Conservation (phyloP, 1,284 basidiomycete species). For the Anthracocystis panici-leucophaei region DNA sequence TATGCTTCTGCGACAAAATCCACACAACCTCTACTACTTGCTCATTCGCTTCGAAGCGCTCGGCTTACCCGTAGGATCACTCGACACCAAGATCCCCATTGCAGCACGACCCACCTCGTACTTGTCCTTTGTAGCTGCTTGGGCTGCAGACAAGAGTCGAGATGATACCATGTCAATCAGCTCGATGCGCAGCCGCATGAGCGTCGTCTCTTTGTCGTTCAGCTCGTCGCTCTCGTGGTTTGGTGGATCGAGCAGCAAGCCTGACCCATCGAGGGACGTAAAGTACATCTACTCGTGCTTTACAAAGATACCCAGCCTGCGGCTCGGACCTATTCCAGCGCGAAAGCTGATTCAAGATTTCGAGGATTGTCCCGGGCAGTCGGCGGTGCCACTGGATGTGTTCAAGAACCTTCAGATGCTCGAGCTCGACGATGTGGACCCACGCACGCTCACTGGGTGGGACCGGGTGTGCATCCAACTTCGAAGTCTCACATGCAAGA, state of each 20-base stretch:
- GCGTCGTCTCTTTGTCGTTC: constrained; percentile 79
- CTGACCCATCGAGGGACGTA: constrained; percentile 77
- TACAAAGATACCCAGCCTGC: constrained; percentile 84
- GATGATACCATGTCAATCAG: constrained; percentile 79
- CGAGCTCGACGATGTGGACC: constrained; percentile 83
- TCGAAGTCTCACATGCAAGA: constrained; percentile 79
- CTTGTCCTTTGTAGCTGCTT: constrained; percentile 49
- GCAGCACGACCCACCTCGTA: constrained; percentile 74
- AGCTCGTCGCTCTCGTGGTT: constrained; percentile 52
- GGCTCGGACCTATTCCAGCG: constrained; percentile 72
- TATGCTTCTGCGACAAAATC: constrained; percentile 77
- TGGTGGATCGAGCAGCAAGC: constrained; percentile 4
- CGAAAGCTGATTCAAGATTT: constrained; percentile 77
- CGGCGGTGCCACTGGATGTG: constrained; percentile 81
- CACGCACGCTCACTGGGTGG: constrained; percentile 85
- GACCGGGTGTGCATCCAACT: constrained; percentile 80
- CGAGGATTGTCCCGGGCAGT: constrained; percentile 79
- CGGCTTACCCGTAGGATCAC: constrained; percentile 78
- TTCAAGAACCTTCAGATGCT: constrained; percentile 85
- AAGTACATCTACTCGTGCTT: constrained; percentile 87
- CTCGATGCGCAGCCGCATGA: constrained; percentile 82
- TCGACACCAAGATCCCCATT: constrained; percentile 76
- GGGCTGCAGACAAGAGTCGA: constrained; percentile 24
- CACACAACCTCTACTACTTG: constrained; percentile 86
- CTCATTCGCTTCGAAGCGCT: constrained; percentile 86